These are phyloP conservation scores for Amanita molliuscula DNA, from an alignment of 768 basidiomycete species.

Conservation along the genomic window DNA sequence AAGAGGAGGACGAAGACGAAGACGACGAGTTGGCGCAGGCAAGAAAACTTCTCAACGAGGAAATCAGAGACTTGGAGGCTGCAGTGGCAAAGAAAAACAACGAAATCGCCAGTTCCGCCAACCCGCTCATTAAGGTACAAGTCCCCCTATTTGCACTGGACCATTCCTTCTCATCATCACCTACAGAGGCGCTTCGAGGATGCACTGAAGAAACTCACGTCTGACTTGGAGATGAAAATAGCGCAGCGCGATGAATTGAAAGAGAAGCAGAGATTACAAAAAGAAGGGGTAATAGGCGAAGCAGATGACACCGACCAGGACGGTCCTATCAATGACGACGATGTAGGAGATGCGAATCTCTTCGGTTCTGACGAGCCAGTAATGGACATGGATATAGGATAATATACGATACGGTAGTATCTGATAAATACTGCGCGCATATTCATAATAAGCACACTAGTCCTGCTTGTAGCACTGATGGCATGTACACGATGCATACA, in stretches of 20 bases:
- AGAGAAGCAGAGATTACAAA: slow-evolving; percentile 61
- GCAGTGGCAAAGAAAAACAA: slow-evolving; percentile 79
- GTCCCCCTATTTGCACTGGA: slow-evolving; percentile 2
- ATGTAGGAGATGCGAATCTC: slow-evolving; percentile 23
- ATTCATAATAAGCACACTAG: slow-evolving; percentile 33
- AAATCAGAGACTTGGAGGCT: slow-evolving; percentile 81
- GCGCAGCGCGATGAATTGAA: slow-evolving; percentile 72
- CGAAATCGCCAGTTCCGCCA: slow-evolving; percentile 76
- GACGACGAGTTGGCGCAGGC: slow-evolving; percentile 76
- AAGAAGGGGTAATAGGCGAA: slow-evolving; percentile 49
- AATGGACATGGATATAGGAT: slow-evolving; percentile 25
- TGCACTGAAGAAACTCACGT: slow-evolving; percentile 76
- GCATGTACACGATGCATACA: slow-evolving; percentile 68
- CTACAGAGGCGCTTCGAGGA: slow-evolving; percentile 87
- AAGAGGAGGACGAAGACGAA: slow-evolving; percentile 73
- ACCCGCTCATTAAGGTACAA: slow-evolving; percentile 74
- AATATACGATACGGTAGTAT: neutral
- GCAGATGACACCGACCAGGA: slow-evolving; percentile 28
- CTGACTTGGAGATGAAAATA: slow-evolving; percentile 79
- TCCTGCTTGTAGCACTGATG: slow-evolving; percentile 63
- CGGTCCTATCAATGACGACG: slow-evolving; percentile 22
- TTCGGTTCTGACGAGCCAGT: slow-evolving; percentile 41
- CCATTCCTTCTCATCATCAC: neutral
- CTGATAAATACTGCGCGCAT: neutral
- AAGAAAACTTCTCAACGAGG: slow-evolving; percentile 74